These are phyloP conservation scores for Argentina anserina DNA, from an alignment of 306 rosid species.

Conservation along the genomic window DNA sequence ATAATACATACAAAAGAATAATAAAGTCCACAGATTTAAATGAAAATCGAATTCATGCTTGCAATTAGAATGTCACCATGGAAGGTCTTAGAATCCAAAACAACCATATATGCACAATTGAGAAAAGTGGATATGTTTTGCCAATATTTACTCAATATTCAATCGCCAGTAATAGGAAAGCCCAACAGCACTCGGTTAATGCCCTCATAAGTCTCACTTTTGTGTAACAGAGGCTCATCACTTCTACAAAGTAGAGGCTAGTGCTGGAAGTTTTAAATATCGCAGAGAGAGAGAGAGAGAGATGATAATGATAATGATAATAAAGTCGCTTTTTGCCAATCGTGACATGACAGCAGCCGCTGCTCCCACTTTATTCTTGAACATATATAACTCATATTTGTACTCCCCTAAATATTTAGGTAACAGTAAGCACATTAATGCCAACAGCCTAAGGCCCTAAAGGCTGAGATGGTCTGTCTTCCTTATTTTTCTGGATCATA, in stretches of 20 bases:
- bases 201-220: not conserved
- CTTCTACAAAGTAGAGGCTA: not conserved
- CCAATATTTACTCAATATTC: not conserved
- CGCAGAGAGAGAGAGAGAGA: not conserved
- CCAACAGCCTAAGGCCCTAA: not conserved
- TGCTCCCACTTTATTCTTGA: not conserved
- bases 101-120: not conserved
- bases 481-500: not conserved
- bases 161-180: not conserved
- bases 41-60: not conserved
- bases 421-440: not conserved
- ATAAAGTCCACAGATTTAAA: not conserved
- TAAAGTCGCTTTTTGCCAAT: not conserved
- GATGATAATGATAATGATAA: too few relatives aligned
- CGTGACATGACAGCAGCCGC: not conserved
- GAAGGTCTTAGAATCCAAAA: not conserved
- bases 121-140: not conserved
- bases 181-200: not conserved
- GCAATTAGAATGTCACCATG: not conserved
- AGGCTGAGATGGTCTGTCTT: not conserved
- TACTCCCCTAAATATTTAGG: not conserved
- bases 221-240: not conserved
- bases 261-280: not conserved
- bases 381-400: not conserved
- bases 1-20: not conserved